Conservation (phyloP, 495 filamentous ascomycete genomes). For the Penicillium lividum region DNA sequence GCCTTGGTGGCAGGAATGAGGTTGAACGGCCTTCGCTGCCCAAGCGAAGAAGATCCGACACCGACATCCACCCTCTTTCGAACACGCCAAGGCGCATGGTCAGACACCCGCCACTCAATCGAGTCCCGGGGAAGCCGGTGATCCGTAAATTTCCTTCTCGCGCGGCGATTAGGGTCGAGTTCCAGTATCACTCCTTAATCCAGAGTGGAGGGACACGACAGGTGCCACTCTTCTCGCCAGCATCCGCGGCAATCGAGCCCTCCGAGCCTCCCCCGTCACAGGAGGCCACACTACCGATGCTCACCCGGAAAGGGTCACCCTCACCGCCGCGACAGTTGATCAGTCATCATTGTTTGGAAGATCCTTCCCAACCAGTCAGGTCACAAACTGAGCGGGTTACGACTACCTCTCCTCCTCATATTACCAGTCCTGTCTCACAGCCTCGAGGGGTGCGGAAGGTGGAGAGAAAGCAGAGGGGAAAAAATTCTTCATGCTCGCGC, state of each 20-base stretch:
- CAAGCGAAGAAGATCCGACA: not conserved
- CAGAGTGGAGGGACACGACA: too few relatives aligned
- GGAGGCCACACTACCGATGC: not conserved
- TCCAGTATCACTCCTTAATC: too few relatives aligned
- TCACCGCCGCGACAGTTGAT: not conserved
- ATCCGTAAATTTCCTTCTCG: not conserved
- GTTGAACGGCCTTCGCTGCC: not conserved
- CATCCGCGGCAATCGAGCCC: not conserved
- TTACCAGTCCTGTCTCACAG: not conserved
- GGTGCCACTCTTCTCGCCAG: not conserved
- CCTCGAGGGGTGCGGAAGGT: not conserved
- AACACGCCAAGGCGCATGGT: not conserved
- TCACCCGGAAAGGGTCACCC: not conserved
- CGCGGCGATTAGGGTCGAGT: too few relatives aligned
- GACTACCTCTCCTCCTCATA: not conserved
- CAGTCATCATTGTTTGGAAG: not conserved
- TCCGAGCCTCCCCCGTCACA: not conserved
- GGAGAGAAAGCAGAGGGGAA: not conserved
- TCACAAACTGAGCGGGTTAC: not conserved
- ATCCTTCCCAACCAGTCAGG: not conserved
- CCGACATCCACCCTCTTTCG: not conserved
- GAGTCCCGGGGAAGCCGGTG: not conserved
- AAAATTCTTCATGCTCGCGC: not conserved
- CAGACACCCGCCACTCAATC: not conserved
- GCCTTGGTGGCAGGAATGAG: not conserved